Base-by-base conservation (phyloP, 768 basidiomycete species). In the Solioccasus polychromus region DNA sequence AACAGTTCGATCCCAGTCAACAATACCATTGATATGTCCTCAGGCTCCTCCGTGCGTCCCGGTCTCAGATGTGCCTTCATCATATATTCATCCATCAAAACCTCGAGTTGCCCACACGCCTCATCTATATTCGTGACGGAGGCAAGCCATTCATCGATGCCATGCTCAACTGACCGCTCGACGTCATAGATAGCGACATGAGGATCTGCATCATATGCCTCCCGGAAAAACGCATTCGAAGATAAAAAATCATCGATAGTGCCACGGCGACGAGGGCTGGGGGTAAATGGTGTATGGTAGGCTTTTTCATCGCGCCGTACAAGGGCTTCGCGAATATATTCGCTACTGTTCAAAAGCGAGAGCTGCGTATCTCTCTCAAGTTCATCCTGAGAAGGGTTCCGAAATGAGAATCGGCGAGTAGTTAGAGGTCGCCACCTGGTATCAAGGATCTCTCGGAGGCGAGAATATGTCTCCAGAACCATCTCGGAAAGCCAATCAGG, bases 1-100 rank as follows among this genome's bases (percentile, higher is more conserved):
- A 59, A 71, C 8, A 70, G 61, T 24, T 75, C 70, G 0, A 61
- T 24, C 6, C 29, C n/a, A 0, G 60, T 61, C 35, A 79, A 54
- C 20, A 77, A 42, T 63, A 74, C 70, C 5, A 69, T 45, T 0
- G 75, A 75, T 2, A 51, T 25, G 29, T 62, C 48, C 44, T 76
- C 72, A 14, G 69, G 63, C 23, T 62, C 69, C n/a, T n/a, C n/a
- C n/a, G n/a, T 34, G 11, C 11, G 7, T 31, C 11, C 32, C 32
- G 5, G 10, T 8, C 11, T 8, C n/a, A 12, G 18, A 18, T n/a
- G n/a, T n/a, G n/a, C 8, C 46, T 50, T 9, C 44, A 23, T 37
- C 68, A 71, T 8, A 17, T 71, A 67, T 8, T 47, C 20, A 6
- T 30, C 39, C 29, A 62, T 62, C 34, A 59, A 63, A 2, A 55